These are phyloP conservation scores for Whalleya microplaca DNA, from an alignment of 2,329 filamentous ascomycete species.

Conservation along the genomic window DNA sequence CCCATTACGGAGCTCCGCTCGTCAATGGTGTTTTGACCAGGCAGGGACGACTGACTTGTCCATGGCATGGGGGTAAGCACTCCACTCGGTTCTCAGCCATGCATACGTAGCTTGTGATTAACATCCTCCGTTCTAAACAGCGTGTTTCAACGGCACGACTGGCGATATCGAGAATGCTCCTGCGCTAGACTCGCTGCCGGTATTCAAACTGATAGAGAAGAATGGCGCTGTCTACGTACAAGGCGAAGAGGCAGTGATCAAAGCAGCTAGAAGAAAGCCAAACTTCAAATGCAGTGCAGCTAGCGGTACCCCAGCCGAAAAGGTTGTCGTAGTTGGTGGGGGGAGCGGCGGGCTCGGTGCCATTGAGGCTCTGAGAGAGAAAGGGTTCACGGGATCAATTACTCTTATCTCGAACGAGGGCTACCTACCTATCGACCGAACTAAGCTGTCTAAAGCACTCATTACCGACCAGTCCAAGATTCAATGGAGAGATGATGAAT, in stretches of 20 bases:
- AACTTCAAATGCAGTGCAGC: slow-evolving; percentile 70
- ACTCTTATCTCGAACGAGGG: slow-evolving; percentile 85
- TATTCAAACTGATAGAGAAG: slow-evolving; percentile 80
- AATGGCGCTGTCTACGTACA: slow-evolving; percentile 84
- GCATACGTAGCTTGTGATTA: slow-evolving; percentile 2
- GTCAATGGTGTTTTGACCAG: slow-evolving; percentile 82
- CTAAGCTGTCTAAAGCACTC: slow-evolving; percentile 93
- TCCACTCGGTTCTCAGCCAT: not conserved
- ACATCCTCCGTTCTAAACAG: slow-evolving; percentile 46
- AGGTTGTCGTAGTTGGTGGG: slow-evolving; percentile 84
- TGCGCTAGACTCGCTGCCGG: slow-evolving; percentile 81
- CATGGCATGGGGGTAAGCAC: slow-evolving; percentile 87
- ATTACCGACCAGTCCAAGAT: slow-evolving; percentile 80
- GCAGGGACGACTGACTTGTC: slow-evolving; percentile 84
- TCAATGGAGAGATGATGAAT: slow-evolving; percentile 74
- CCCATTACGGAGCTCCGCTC: slow-evolving; percentile 90
- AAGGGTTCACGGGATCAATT: slow-evolving; percentile 78
- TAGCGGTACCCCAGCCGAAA: slow-evolving; percentile 55
- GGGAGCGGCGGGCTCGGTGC: slow-evolving; percentile 83
- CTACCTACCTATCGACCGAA: slow-evolving; percentile 86
- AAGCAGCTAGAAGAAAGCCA: slow-evolving; percentile 72
- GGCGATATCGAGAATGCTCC: slow-evolving; percentile 96
- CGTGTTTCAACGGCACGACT: slow-evolving; percentile 87
- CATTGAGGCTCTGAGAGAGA: slow-evolving; percentile 79
- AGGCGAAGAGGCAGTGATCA: slow-evolving; percentile 78